A percentile compares a stretch with the other conserved stretches of the same genome.
These are phyloP conservation scores for Suillus subaureus DNA, from an alignment of 768 basidiomycete species.

Conservation along the genomic window DNA sequence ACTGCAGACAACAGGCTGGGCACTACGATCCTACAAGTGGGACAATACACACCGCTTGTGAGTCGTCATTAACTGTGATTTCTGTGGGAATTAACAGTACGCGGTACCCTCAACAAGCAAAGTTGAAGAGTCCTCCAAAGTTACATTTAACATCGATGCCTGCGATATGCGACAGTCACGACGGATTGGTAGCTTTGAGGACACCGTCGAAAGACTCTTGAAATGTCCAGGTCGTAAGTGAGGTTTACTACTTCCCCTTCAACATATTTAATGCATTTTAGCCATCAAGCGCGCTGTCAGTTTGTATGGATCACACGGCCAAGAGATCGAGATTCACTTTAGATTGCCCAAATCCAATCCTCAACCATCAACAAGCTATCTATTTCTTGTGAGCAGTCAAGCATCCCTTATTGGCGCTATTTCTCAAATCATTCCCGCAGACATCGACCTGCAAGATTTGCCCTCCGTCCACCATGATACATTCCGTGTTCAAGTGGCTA, in stretches of 20 bases:
- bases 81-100: neutral
- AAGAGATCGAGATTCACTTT: neutral
- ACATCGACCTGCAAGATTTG: neutral
- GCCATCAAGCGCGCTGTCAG: neutral
- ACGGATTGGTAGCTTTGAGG: neutral
- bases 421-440: neutral
- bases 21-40: conserved; percentile 3
- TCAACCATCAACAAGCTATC: neutral
- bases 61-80: neutral
- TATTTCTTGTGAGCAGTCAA: neutral
- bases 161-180: neutral
- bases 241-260: neutral
- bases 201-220: neutral
- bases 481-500: neutral
- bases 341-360: neutral
- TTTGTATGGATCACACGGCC: neutral
- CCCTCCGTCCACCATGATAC: neutral
- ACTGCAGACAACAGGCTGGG: neutral
- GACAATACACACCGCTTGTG: neutral
- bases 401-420: neutral
- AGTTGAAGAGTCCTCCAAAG: neutral
- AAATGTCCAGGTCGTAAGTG: neutral
- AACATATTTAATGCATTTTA: neutral
- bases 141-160: neutral
- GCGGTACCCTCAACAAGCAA: neutral